phyloP scores from a whole-genome alignment of 2,329 filamentous ascomycete species.

The Phyllosticta capitalensis region DNA sequence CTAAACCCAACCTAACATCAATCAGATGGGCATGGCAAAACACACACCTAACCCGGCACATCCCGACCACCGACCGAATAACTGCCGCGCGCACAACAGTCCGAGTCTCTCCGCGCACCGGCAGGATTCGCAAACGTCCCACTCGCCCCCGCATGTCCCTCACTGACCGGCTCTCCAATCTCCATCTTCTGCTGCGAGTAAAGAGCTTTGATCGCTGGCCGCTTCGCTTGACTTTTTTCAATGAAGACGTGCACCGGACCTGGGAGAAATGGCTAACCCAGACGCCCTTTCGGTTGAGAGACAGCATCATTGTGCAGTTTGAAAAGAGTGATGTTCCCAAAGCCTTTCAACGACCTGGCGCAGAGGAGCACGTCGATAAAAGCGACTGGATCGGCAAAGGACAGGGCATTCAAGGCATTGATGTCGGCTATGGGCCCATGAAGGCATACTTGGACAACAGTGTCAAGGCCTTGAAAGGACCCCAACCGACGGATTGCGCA shows the following conservation, averaged over 20 bases:
- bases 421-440: conserved; percentile 43
- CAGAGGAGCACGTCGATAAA: conserved; percentile 13
- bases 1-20: neutral
- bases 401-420: conserved; percentile 35
- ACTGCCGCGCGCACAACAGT: conserved; percentile 14
- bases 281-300: conserved; percentile 25
- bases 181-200: conserved; percentile 71
- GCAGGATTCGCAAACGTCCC: conserved; percentile 38
- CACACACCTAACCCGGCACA: conserved; percentile 69
- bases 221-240: conserved; percentile 70
- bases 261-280: conserved; percentile 49
- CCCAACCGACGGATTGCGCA: conserved; percentile 31
- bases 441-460: conserved; percentile 45
- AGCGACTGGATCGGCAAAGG: conserved; percentile 13
- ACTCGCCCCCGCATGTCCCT: conserved; percentile 52
- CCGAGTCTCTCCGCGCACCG: conserved; percentile 28
- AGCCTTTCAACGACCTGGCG: neutral
- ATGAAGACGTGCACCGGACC: conserved; percentile 53
- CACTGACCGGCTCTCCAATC: conserved; percentile 62
- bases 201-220: conserved; percentile 79
- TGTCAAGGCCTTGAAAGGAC: conserved; percentile 19
- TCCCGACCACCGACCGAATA: conserved; percentile 33
- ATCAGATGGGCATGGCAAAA: conserved; percentile 85
- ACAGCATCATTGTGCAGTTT: conserved; percentile 44
- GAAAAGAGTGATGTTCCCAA: conserved; percentile 30